Base-by-base conservation (phyloP, 352 stramenopile genomes). In the Peronosclerospora sorghi region DNA sequence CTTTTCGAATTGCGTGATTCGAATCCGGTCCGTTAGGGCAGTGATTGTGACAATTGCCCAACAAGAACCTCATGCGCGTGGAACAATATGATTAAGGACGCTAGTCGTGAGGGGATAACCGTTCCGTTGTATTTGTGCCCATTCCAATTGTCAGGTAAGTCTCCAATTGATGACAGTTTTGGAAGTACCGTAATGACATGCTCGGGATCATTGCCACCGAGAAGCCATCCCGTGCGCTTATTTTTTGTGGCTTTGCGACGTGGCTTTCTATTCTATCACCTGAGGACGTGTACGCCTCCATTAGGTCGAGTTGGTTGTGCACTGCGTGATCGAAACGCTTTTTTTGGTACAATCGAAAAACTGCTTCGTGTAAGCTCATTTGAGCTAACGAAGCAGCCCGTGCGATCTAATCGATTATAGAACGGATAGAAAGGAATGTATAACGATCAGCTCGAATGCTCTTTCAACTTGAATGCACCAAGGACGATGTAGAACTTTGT, bases 51-150 rank as follows among this genome's bases (percentile, higher is more conserved):
- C 71, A 14, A 88, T 85, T 15, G 76, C 76, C 76, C 76, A 88
- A 54, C 76, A 88, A 14, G 76, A 88, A 18, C 76, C 76, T 32
- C 76, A 88, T 5, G 76, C 58, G 23, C 75, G 75, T 4, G 76
- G 76, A 14, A 75, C 65, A 73, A 88, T 88, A 62, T 88, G 76
- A 35, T 88, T 88, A 59, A 83, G 50, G 18, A 85, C 68, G 19
- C 66, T 81, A 0, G 76, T 88, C 5, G 73, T 80, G 15, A 88
- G 48, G 29, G 75, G 34, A 88, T 68, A n/a, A 73, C 76, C 24
- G 76, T 88, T 48, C 67, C 60, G 36, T 86, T 88, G 61, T 70
- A 83, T 54, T 88, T 62, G 14, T 73, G 73, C 76, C 76, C 86
- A 54, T 88, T 73, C 76, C 76, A 88, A 49, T 83, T 60, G 32